phyloP scores from a whole-genome alignment of 441 rosid genomes.

The Gossypium laxum region DNA sequence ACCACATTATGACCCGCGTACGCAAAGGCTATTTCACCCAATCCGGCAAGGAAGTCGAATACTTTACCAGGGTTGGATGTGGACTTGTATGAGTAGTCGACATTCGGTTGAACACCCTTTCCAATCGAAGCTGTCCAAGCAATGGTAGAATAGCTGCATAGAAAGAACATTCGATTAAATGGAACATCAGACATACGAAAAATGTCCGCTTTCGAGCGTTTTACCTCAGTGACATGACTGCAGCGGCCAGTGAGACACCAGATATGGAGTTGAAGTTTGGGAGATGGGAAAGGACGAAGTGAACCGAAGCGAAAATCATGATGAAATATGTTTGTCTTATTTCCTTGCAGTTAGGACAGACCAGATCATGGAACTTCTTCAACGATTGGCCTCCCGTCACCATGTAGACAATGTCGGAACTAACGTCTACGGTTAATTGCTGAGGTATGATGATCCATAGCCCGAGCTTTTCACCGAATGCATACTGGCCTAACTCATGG shows the following conservation, averaged over 20 bases:
- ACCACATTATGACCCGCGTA: constrained; percentile 80
- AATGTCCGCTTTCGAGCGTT: background rate
- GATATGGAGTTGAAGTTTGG: constrained; percentile 69
- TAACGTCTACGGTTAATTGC: constrained; percentile 60
- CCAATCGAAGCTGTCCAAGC: constrained; percentile 46
- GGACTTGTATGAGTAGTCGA: constrained; percentile 43
- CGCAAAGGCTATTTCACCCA: constrained; percentile 72
- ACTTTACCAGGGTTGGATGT: constrained; percentile 25
- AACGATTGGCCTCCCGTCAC: constrained; percentile 79
- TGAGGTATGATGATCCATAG: constrained; percentile 77
- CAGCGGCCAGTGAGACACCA: constrained; percentile 55
- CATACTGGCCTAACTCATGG: constrained; percentile 65
- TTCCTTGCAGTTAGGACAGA: constrained; percentile 44
- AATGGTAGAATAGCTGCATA: constrained; percentile 54
- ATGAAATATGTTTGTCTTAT: constrained; percentile 52
- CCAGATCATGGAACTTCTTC: constrained; percentile 48
- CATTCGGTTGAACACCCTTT: constrained; percentile 39
- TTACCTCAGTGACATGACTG: constrained; percentile 67
- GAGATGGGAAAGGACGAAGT: constrained; percentile 58
- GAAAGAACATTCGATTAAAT: background rate
- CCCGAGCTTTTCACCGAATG: constrained; percentile 67
- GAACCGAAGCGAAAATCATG: constrained; percentile 57
- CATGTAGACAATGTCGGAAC: constrained; percentile 62
- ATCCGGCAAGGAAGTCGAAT: constrained; percentile 49
- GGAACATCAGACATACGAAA: background rate